Base-by-base conservation (phyloP, 2,329 filamentous ascomycete species). In the Colletotrichum lupini region DNA sequence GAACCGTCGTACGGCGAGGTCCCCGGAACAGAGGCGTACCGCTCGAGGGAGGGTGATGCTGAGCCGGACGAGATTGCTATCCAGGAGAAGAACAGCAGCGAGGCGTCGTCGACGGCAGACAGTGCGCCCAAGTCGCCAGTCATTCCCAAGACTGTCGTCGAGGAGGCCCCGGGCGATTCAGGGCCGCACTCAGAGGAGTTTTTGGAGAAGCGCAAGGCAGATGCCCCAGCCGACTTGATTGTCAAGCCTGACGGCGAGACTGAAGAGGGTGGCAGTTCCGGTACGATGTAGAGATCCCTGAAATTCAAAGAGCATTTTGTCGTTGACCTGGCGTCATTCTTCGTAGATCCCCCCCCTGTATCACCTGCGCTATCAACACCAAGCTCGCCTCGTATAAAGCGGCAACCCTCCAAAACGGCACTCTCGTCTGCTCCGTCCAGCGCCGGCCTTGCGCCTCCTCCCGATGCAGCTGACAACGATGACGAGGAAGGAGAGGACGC, bases 1-100 rank as follows among this genome's bases (percentile, higher is more conserved):
- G 85, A 88, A 78, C 85, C 87, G 16, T 87, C 89, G 53, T 87
- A 92, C 76, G 90, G 89, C 73, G 89, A 92, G 80, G 87, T 92
- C 53, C 90, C 90, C 2, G 89, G 89, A 42, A 92, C 90, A 5
- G 85, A 88, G 67, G 89, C 89, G 14, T 89, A 91, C 77, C 80
- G 86, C 49, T 84, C 87, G 81, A 85, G 89, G 76, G 86, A 87
- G 72, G 85, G 85, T 35, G 90, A 92, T 79, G 90, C 90, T 16
- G 83, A 85, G 60, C 89, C 90, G 19, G 90, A 92, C 76, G 87
- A 92, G 81, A 89, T 92, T 77, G 88, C 88, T 67, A 82, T 89
- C 66, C 75, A 77, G 37, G 75, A 78, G 24, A 74, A 74, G 58
- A 65, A 57, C 32, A 71, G 60, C 26, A 67, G 62, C 42, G 73